Conservation (phyloP, 805 yeast species). For the Clavispora fructus region DNA sequence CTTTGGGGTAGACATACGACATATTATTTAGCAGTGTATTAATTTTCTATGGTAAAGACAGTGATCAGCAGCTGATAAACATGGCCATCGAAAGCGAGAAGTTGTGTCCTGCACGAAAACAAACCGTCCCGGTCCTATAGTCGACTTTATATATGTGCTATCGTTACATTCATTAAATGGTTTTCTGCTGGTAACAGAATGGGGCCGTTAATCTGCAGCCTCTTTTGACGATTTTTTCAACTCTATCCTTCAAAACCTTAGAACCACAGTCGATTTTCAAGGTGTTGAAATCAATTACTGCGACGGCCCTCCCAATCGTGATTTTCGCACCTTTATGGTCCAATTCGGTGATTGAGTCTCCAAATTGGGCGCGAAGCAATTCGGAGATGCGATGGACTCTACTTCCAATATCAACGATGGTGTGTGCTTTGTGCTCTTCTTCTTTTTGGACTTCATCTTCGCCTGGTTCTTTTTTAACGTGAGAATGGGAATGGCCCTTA, state of each 20-base stretch:
- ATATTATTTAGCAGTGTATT: slow-evolving; percentile 1
- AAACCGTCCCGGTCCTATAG: not conserved
- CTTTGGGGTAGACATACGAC: slow-evolving; percentile 14
- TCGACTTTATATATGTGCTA: not conserved
- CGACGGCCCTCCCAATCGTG: slow-evolving; percentile 70
- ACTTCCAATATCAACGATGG: slow-evolving; percentile 23
- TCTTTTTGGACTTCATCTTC: slow-evolving; percentile 12
- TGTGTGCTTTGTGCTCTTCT: slow-evolving; percentile 19
- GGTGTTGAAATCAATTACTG: slow-evolving; percentile 58
- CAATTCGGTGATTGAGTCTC: slow-evolving; percentile 51
- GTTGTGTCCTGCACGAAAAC: slow-evolving; percentile 1
- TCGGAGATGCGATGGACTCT: slow-evolving; percentile 48
- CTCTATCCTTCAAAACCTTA: slow-evolving; percentile 72
- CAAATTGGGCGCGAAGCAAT: slow-evolving; percentile 80
- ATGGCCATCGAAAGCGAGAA: not conserved
- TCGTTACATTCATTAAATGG: slow-evolving; percentile 1
- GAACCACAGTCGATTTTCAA: slow-evolving; percentile 68
- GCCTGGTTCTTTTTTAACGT: slow-evolving; percentile 19
- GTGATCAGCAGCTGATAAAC: not conserved
- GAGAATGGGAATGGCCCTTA: slow-evolving; percentile 40
- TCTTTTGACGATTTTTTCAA: slow-evolving; percentile 72
- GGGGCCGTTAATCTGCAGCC: slow-evolving; percentile 85
- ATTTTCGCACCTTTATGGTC: slow-evolving; percentile 51
- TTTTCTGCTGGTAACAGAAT: slow-evolving; percentile 43
- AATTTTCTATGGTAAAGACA: not conserved